Evolutionary conservation across 345 rosid genomes (phyloP), one percentile per base, ranked within the genome.

Genomic region (Eucalyptus albens): DNA sequence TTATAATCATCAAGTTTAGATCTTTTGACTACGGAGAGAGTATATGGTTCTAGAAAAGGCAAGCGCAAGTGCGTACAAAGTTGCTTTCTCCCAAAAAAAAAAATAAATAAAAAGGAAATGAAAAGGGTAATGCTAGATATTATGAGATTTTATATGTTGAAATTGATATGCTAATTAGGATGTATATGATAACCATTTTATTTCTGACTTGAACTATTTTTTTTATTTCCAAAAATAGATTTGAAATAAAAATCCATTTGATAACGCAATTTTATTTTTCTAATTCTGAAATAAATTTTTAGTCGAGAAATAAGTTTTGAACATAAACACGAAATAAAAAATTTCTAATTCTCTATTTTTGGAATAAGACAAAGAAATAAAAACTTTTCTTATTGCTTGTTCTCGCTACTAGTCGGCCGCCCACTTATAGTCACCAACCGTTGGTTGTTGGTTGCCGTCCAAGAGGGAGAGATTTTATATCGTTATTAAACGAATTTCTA

Each of bases 211-310:
- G 4, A 53, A 7, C 5, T 53, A 19, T 53, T 53, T 53, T 53
- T 53, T 53, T 19, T 3, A 53, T 53, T 53, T 53, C 0, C 1
- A 0, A 0, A 53, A 53, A 53, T 53, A 53, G 0, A 0, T 53
- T 53, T 53, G 24, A 0, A 8, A 8, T 53, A 19, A 53, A 53
- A 53, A 19, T 53, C 11, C 0, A 0, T 19, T 53, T 0, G 0
- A 2, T 8, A 53, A 53, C 0, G 9, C 0, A 53, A 53, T 53
- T 8, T 53, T 53, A 53, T 51, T 51, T 51, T 51, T 51, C 9
- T 51, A 51, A 51, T 51, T 51, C 0, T 17, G 55, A 51, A 51
- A 51, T 53, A 53, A 53, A 3, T 17, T 3, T 53, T 19, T 53
- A 53, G 24, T 53, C 8, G 1, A 19, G 59, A 19, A 53, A 19